A percentile compares a stretch with the other conserved stretches of the same genome.
Evolutionary conservation across 768 basidiomycete genomes (phyloP).

Genomic region (Trametes cinnabarina): DNA sequence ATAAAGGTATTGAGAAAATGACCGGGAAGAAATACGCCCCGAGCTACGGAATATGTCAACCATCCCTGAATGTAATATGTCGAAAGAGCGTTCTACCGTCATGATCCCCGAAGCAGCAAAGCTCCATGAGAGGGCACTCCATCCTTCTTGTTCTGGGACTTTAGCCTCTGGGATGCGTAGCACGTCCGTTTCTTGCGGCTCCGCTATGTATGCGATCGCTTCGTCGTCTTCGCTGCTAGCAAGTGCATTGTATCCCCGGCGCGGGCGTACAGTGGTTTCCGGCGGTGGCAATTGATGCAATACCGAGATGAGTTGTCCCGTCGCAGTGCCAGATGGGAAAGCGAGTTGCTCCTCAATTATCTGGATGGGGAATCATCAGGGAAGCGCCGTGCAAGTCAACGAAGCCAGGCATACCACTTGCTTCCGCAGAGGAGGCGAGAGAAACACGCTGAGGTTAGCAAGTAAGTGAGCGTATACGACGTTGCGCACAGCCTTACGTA

Average conservation of each 20-base stretch:
- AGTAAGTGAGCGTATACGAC: no score
- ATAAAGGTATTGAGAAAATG: slow-evolving; percentile 81
- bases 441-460: slow-evolving; percentile 75
- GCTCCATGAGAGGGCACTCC: slow-evolving; percentile 74
- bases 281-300: slow-evolving; percentile 76
- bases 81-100: slow-evolving; percentile 55
- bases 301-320: slow-evolving; percentile 91
- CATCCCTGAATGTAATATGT: neutral
- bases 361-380: slow-evolving; percentile 34
- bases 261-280: slow-evolving; percentile 50
- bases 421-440: slow-evolving; percentile 90
- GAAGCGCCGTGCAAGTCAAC: neutral
- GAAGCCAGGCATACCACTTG: slow-evolving; percentile 75
- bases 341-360: slow-evolving; percentile 92
- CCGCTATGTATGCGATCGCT: slow-evolving; percentile 29
- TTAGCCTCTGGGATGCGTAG: slow-evolving; percentile 32
- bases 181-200: slow-evolving; percentile 9
- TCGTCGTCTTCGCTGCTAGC: slow-evolving; percentile 34
- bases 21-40: slow-evolving; percentile 88
- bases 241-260: slow-evolving; percentile 54
- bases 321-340: slow-evolving; percentile 95
- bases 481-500: slow-evolving; percentile 30
- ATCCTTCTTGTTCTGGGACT: slow-evolving; percentile 57
- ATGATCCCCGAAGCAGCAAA: slow-evolving; percentile 71
- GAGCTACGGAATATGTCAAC: slow-evolving; percentile 46